Evolutionary conservation across 345 rosid species (phyloP).

Genomic region (Euphorbia tirucalli): DNA sequence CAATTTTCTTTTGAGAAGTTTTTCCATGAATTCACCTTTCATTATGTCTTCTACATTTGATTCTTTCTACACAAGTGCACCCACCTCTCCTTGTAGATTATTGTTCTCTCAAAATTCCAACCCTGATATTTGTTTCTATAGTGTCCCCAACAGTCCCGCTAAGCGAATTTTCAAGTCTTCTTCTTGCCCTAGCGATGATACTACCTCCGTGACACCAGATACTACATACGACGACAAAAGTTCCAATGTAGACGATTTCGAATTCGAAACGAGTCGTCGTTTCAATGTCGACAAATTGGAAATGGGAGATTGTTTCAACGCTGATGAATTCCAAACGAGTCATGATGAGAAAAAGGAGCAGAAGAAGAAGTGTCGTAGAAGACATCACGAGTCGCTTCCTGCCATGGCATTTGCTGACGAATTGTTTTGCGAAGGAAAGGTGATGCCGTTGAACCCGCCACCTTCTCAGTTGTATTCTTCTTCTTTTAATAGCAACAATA

Average conservation of each 20-base stretch:
- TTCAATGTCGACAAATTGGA: background rate
- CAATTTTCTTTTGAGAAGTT: background rate
- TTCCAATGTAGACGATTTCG: constrained; percentile 20
- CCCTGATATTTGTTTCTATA: constrained; percentile 18
- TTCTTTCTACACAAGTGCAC: constrained; percentile 24
- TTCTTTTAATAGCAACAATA: too few species aligned
- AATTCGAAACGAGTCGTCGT: constrained; percentile 33
- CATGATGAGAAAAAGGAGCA: background rate
- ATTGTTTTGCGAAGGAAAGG: constrained; percentile 44
- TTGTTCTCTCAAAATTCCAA: constrained; percentile 8
- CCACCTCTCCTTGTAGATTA: constrained; percentile 27
- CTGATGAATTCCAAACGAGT: constrained; percentile 4
- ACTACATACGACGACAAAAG: constrained; percentile 6
- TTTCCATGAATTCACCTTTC: background rate
- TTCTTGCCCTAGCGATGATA: background rate
- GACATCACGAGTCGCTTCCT: constrained; percentile 26
- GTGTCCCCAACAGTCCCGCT: constrained; percentile 30
- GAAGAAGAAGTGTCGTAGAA: background rate
- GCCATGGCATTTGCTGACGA: constrained; percentile 61
- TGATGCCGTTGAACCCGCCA: constrained; percentile 47
- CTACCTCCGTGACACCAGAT: constrained; percentile 5
- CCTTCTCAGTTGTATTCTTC: constrained; percentile 15
- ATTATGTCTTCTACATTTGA: background rate
- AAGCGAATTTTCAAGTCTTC: background rate
- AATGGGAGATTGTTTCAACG: background rate